Evolutionary conservation across 495 filamentous ascomycete species (phyloP), one percentile per base, ranked within the genome.

Genomic region (Tetracladium marchalianum): DNA sequence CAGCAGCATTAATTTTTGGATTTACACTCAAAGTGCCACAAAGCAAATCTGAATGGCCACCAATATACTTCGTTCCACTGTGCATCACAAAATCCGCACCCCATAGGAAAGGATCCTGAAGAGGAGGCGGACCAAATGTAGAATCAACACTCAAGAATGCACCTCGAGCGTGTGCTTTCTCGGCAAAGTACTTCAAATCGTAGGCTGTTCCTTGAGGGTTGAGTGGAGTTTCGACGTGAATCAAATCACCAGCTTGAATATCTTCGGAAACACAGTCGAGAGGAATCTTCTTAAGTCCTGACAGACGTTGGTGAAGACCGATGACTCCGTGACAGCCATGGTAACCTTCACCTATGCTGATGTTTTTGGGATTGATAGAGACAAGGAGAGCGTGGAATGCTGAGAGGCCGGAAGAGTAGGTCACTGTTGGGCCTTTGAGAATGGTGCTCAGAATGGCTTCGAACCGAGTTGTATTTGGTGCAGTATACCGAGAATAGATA

Each of bases 321-420:
- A 95, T 73, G 15, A 94, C 81, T 45, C 83, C 87, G 64, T 94
- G 88, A 64, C 84, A 90, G 55, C 92, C 92, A 67, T 98, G 92
- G 65, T 98, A 98, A 31, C 85, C 87, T 39, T 72, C 79, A 31
- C 80, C 80, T 51, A 95, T 83, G 54, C 85, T 75, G 38, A 98
- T 75, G 35, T 78, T 77, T 39, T 74, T 75, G 1, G 92, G 92
- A 59, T 88, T 86, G 5, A 92, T 67, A 51, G 79, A 77, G 9
- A 85, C 72, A 12, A 95, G 70, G 16, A 87, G 67, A 13, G 84
- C 89, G 65, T 95, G 84, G 63, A 95, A 87, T 46, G 89, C 86
- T 1, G 87, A 77, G 15, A 95, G 78, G 17, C 92, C 92, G 5
- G 86, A 92, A 35, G 78, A 69, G 68, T 95, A 98, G 54, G 78